These are phyloP conservation scores for Calonectria ilicicola DNA, from an alignment of 2,329 filamentous ascomycete genomes.

Conservation along the genomic window DNA sequence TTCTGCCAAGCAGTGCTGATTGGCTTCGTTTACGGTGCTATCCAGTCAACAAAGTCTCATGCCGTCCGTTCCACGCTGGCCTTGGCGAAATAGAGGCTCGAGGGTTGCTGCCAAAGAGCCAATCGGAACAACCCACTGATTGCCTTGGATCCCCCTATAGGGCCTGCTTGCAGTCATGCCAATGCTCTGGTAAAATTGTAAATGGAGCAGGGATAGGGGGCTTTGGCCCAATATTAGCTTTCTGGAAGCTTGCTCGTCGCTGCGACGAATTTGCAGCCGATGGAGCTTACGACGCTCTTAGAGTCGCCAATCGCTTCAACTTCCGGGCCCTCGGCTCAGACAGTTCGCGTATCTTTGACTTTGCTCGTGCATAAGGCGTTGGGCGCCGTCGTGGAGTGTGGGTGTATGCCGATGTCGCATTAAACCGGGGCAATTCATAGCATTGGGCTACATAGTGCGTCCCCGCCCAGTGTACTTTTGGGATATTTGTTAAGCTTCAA, in stretches of 20 bases:
- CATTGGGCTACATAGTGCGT: not conserved
- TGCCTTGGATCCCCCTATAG: not conserved
- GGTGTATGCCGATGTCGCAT: not conserved
- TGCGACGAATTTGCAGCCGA: not conserved
- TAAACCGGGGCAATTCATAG: not conserved
- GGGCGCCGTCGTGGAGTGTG: not conserved
- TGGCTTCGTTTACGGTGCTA: not conserved
- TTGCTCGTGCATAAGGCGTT: not conserved
- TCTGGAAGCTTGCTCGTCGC: not conserved
- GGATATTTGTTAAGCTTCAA: not conserved
- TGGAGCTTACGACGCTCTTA: not conserved
- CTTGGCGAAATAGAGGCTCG: not conserved
- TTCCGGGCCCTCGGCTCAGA: not conserved
- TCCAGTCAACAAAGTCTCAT: not conserved
- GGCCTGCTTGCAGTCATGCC: not conserved
- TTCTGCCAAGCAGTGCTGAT: not conserved
- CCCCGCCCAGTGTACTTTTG: not conserved
- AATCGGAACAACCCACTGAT: not conserved
- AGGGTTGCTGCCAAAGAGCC: not conserved
- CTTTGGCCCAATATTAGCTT: not conserved
- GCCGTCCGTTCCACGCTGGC: not conserved
- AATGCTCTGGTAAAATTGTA: not conserved
- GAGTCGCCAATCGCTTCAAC: not conserved
- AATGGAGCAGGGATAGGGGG: not conserved
- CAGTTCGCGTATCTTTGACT: slow-evolving; percentile 4